Percentiles rank a stretch among this genome's conserved stretches.
Conservation (phyloP, 495 filamentous ascomycete species). For the Chaetomium fimeti region DNA sequence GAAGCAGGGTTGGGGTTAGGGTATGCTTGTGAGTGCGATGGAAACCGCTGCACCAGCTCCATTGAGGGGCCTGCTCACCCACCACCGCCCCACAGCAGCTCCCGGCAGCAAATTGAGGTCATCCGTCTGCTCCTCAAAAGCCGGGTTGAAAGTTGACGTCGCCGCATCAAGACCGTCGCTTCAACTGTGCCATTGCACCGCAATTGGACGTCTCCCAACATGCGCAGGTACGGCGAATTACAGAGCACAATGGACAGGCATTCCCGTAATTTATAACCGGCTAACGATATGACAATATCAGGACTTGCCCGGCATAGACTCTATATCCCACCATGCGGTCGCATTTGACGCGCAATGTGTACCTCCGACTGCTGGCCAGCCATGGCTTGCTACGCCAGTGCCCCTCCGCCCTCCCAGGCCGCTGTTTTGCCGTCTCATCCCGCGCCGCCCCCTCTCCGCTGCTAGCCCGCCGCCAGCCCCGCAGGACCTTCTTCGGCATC, state of each 20-base stretch:
- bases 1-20: conserved; percentile 17
- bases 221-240: conserved; percentile 26
- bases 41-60: too few relatives aligned
- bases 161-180: conserved; percentile 6
- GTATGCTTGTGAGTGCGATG: not conserved
- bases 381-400: conserved; percentile 51
- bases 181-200: conserved; percentile 22
- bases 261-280: not conserved
- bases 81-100: conserved; percentile 21
- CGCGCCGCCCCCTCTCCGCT: conserved; percentile 32
- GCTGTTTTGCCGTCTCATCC: conserved; percentile 23
- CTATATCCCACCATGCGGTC: conserved; percentile 66
- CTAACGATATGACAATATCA: not conserved
- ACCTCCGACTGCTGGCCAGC: conserved; percentile 66
- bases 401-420: conserved; percentile 23
- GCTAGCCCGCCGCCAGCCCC: conserved; percentile 34
- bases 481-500: conserved; percentile 58
- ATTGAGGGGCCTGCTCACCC: too few relatives aligned
- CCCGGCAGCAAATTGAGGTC: conserved; percentile 32
- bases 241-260: too few relatives aligned
- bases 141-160: conserved; percentile 10
- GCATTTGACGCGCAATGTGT: conserved; percentile 72
- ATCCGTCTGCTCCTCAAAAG: conserved; percentile 21
- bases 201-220: conserved; percentile 27
- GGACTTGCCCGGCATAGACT: conserved; percentile 27